Evolutionary conservation across 495 filamentous ascomycete species (phyloP), one percentile per base, ranked within the genome.

Genomic region (Xylaria flabelliformis): DNA sequence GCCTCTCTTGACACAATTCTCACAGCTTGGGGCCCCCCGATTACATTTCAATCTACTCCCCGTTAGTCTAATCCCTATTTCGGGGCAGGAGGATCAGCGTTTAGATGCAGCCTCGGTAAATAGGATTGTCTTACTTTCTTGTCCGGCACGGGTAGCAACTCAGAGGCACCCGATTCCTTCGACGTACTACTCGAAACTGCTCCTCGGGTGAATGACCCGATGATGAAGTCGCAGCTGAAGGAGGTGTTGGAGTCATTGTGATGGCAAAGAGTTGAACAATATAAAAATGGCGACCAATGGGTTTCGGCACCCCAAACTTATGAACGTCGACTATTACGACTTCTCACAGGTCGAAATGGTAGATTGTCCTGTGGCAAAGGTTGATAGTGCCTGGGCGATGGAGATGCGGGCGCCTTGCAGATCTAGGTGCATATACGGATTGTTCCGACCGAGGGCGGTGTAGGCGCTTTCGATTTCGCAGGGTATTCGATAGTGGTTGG

Each of bases 71-170:
- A n/a, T 42, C 32, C 34, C 65, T 58, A 73, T 44, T 71, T 32
- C 17, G 55, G 61, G 46, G 62, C 24, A 64, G 63, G 58, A 71
- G 36, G 50, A 55, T 26, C 34, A 66, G 63, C 71, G 44, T 44
- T 24, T 19, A 26, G 53, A 67, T 61, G 42, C 63, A 72, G 71
- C 44, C 64, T 70, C 65, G 68, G 74, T 36, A 66, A 66, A 72
- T 55, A 39, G 71, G 65, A 48, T 26, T 71, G 58, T 77, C 92
- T 87, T 86, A 97, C 96, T 99, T 99, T 86, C 96, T 90, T 77
- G 94, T 91, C 76, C 96, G 87, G 80, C 96, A 99, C 29, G 96
- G 94, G 69, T 90, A 96, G 80, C 96, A 99, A 56, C 94, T 97
- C 51, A 99, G 86, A 41, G 96, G 96, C 19, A 99, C 93, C 69